Conservation (phyloP, 2,329 filamentous ascomycete species). For the Aspergillus flavus region DNA sequence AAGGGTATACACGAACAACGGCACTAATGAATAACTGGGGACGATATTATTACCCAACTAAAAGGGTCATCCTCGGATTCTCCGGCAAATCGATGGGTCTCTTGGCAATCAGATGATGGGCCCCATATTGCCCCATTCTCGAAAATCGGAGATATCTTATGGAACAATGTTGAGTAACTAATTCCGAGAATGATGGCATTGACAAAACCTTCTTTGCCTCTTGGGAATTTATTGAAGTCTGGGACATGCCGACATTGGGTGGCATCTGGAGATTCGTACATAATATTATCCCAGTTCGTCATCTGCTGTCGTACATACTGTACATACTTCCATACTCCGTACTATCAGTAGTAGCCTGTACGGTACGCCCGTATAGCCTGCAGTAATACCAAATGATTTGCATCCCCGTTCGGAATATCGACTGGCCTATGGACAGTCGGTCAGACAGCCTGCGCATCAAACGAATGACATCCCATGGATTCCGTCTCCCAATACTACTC, state of each 20-base stretch:
- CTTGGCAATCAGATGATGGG: constrained; percentile 26
- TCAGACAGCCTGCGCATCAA: neutral
- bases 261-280: no score
- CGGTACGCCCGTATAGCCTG: neutral
- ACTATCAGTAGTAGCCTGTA: no score
- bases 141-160: constrained; percentile 3
- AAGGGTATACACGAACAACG: neutral
- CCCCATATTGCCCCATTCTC: constrained; percentile 6
- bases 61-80: constrained; percentile 16
- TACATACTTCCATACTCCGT: neutral
- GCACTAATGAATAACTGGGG: neutral
- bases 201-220: neutral
- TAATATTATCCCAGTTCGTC: no score
- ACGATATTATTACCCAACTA: constrained; percentile 1
- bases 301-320: neutral
- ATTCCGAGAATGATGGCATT: neutral
- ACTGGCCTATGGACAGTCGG: neutral
- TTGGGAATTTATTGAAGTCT: neutral
- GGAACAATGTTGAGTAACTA: constrained; percentile 2
- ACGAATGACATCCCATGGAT: neutral
- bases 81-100: constrained; percentile 20
- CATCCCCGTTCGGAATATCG: neutral
- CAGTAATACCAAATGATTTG: neutral
- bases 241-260: neutral
- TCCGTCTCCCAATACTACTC: neutral